Percentiles rank a stretch among this genome's conserved stretches.
phyloP scores from a whole-genome alignment of 176 grass and related monocot species.

The Oryza rufipogon region DNA sequence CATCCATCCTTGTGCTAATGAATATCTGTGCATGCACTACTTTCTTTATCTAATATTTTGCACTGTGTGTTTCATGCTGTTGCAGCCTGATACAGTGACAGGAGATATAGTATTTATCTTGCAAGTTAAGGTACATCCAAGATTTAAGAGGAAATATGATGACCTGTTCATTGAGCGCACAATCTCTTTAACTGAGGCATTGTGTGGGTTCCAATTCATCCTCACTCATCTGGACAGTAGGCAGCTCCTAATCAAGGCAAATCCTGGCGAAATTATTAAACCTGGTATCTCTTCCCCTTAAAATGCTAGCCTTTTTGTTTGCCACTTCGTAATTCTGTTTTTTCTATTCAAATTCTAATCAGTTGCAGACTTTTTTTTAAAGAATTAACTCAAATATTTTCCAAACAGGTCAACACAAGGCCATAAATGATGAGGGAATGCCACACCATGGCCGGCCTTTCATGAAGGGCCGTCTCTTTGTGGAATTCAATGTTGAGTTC shows the following conservation, averaged over 20 bases:
- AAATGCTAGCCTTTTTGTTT: not conserved
- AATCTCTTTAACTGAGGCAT: conserved; percentile 65
- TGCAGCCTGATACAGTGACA: conserved; percentile 64
- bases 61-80: not conserved
- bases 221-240: conserved; percentile 75
- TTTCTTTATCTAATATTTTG: conserved; percentile 28
- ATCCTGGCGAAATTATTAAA: conserved; percentile 67
- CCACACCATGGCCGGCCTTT: conserved; percentile 63
- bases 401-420: conserved; percentile 69
- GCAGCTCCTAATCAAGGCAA: conserved; percentile 70
- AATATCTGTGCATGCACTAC: not conserved
- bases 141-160: conserved; percentile 74
- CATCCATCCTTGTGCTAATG: not conserved
- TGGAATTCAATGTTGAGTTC: conserved; percentile 72
- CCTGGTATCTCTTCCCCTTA: conserved; percentile 49
- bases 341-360: not conserved
- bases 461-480: conserved; percentile 72
- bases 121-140: conserved; percentile 75
- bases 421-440: conserved; percentile 78
- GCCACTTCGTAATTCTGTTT: not conserved
- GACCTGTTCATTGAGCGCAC: conserved; percentile 68
- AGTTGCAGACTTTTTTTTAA: not conserved
- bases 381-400: not conserved
- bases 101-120: conserved; percentile 79
- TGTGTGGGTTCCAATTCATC: conserved; percentile 81